Percentiles rank a stretch among this genome's conserved stretches.
Conservation (phyloP, 345 rosid species). For the Mallotus nudiflorus region DNA sequence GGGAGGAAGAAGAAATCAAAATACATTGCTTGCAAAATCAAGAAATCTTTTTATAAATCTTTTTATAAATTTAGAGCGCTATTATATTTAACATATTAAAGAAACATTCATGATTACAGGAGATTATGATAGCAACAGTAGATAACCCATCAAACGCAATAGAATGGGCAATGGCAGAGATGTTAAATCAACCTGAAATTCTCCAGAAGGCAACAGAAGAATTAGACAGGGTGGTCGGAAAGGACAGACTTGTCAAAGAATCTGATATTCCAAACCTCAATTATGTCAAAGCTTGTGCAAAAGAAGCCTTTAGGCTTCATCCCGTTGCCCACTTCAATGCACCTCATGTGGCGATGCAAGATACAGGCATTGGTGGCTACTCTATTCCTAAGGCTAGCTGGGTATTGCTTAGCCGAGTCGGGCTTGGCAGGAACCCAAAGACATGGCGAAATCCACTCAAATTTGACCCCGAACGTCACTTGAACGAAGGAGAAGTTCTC, state of each 20-base stretch:
- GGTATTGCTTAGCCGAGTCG: slow-evolving; percentile 39
- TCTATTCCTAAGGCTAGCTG: slow-evolving; percentile 62
- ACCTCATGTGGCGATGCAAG: slow-evolving; percentile 41
- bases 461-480: slow-evolving; percentile 52
- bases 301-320: slow-evolving; percentile 55
- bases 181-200: slow-evolving; percentile 35
- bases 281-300: slow-evolving; percentile 51
- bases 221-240: slow-evolving; percentile 48
- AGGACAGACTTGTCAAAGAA: slow-evolving; percentile 49
- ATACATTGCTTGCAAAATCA: not conserved
- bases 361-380: slow-evolving; percentile 36
- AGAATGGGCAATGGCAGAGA: slow-evolving; percentile 41
- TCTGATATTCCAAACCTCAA: slow-evolving; percentile 44
- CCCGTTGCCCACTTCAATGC: slow-evolving; percentile 45
- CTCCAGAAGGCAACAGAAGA: slow-evolving; percentile 45
- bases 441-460: slow-evolving; percentile 49
- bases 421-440: slow-evolving; percentile 47
- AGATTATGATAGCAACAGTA: slow-evolving; percentile 39
- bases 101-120: slow-evolving; percentile 21
- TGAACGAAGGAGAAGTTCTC: slow-evolving; percentile 22
- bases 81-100: too few species aligned
- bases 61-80: too few species aligned
- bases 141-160: slow-evolving; percentile 45
- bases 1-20: not conserved
- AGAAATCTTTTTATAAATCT: too few species aligned